These are phyloP conservation scores for Linnemannia exigua DNA, from an alignment of 192 early-diverging fungal species.

Conservation along the genomic window DNA sequence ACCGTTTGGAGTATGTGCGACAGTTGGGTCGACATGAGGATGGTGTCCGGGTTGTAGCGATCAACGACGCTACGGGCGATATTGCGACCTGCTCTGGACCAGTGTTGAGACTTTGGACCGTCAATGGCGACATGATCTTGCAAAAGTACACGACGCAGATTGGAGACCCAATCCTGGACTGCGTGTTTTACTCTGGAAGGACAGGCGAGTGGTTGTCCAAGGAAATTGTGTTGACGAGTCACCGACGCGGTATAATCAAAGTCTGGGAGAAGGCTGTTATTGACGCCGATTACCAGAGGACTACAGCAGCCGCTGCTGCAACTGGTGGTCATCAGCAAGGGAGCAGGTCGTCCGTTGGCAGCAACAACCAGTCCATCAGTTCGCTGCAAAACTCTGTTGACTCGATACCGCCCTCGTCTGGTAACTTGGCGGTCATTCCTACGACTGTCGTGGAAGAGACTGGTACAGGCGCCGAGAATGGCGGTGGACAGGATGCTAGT, in stretches of 20 bases:
- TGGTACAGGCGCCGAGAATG: not conserved
- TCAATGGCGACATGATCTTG: slow-evolving; percentile 75
- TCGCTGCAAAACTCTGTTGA: slow-evolving; percentile 31
- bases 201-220: slow-evolving; percentile 62
- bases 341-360: not conserved
- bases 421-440: not conserved
- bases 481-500: not conserved
- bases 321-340: slow-evolving; percentile 4
- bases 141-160: slow-evolving; percentile 63
- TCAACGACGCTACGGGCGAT: slow-evolving; percentile 77
- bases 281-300: slow-evolving; percentile 21
- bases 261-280: slow-evolving; percentile 51
- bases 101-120: slow-evolving; percentile 70
- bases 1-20: slow-evolving; percentile 73
- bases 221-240: slow-evolving; percentile 72
- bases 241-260: slow-evolving; percentile 68
- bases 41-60: slow-evolving; percentile 62
- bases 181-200: slow-evolving; percentile 65
- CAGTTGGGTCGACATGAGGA: slow-evolving; percentile 66
- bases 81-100: slow-evolving; percentile 73
- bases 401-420: not conserved
- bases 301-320: not conserved
- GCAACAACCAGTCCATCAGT: slow-evolving; percentile 17
- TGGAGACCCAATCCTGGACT: slow-evolving; percentile 67
- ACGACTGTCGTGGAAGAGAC: not conserved